These are phyloP conservation scores for Aureobasidium sp. DNA, from an alignment of 2,329 filamentous ascomycete species.

Conservation along the genomic window DNA sequence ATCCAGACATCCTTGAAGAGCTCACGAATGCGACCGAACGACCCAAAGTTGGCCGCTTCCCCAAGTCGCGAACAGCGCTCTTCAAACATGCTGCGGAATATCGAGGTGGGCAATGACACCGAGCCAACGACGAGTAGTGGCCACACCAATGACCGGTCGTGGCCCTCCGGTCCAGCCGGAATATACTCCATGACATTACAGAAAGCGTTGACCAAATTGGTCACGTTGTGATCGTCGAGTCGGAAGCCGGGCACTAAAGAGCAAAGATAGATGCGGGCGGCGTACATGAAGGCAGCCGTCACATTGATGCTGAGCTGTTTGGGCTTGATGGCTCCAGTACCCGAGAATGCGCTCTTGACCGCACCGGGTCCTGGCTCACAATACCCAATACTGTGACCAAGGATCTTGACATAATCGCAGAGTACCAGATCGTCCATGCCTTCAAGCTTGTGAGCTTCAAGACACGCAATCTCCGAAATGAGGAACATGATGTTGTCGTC, in stretches of 20 bases:
- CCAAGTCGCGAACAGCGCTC: slow-evolving; percentile 69
- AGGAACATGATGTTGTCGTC: slow-evolving; percentile 97
- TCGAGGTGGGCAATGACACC: slow-evolving; percentile 63
- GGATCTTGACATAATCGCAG: slow-evolving; percentile 81
- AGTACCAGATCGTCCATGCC: slow-evolving; percentile 80
- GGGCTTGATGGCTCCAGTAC: slow-evolving; percentile 68
- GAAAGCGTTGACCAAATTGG: slow-evolving; percentile 71
- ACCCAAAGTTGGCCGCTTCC: slow-evolving; percentile 71
- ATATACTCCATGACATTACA: slow-evolving; percentile 72
- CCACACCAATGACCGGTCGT: slow-evolving; percentile 88
- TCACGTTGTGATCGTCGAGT: slow-evolving; percentile 64
- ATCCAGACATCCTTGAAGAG: slow-evolving; percentile 79
- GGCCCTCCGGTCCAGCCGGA: slow-evolving; percentile 71
- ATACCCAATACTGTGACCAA: slow-evolving; percentile 77
- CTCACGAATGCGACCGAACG: slow-evolving; percentile 73
- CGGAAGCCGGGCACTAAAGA: slow-evolving; percentile 85
- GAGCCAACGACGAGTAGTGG: slow-evolving; percentile 83
- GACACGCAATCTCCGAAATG: slow-evolving; percentile 93
- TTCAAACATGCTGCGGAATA: slow-evolving; percentile 71
- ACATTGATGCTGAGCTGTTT: slow-evolving; percentile 83
- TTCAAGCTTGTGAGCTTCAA: slow-evolving; percentile 78
- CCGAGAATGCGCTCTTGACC: slow-evolving; percentile 46
- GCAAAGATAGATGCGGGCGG: slow-evolving; percentile 94
- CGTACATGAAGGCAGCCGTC: slow-evolving; percentile 82
- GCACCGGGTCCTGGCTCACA: slow-evolving; percentile 52